phyloP scores from a whole-genome alignment of 2,329 filamentous ascomycete genomes.

The Colletotrichum horii region DNA sequence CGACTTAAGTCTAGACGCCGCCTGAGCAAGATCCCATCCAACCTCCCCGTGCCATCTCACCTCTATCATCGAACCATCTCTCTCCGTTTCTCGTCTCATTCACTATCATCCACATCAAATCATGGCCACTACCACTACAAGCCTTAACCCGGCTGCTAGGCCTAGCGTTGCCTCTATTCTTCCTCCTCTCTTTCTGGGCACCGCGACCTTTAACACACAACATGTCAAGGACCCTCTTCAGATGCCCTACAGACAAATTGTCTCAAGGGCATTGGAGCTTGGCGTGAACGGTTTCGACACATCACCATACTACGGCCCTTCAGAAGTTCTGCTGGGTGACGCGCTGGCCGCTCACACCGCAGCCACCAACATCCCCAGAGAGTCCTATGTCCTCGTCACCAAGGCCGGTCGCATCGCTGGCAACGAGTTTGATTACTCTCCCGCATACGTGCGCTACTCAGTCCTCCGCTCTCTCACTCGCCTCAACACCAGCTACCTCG shows the following conservation, averaged over 20 bases:
- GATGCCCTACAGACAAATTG: constrained; percentile 19
- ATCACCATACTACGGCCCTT: constrained; percentile 20
- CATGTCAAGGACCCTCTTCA: constrained; percentile 58
- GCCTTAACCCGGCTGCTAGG: neutral
- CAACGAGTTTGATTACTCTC: constrained; percentile 19
- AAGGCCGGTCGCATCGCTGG: constrained; percentile 16
- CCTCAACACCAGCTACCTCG: constrained; percentile 70
- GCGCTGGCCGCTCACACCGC: constrained; percentile 58
- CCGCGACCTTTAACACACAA: constrained; percentile 89
- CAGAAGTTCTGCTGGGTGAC: constrained; percentile 19
- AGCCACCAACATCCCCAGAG: constrained; percentile 46
- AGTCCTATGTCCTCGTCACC: constrained; percentile 33
- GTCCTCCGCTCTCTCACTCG: constrained; percentile 69
- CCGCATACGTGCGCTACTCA: constrained; percentile 52
- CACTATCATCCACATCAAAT: neutral
- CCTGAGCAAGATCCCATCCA: neutral
- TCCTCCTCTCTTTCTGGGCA: constrained; percentile 83
- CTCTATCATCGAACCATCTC: neutral
- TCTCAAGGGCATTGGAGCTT: constrained; percentile 13
- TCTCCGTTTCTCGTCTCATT: neutral
- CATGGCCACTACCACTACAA: constrained; percentile 5
- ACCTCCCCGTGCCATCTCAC: neutral
- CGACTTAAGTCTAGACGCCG: neutral
- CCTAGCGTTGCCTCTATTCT: constrained; percentile 50
- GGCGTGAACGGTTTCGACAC: constrained; percentile 19